A percentile compares a stretch with the other conserved stretches of the same genome.
Evolutionary conservation across 805 yeast genomes (phyloP).

Genomic region (Candida hungchunana): DNA sequence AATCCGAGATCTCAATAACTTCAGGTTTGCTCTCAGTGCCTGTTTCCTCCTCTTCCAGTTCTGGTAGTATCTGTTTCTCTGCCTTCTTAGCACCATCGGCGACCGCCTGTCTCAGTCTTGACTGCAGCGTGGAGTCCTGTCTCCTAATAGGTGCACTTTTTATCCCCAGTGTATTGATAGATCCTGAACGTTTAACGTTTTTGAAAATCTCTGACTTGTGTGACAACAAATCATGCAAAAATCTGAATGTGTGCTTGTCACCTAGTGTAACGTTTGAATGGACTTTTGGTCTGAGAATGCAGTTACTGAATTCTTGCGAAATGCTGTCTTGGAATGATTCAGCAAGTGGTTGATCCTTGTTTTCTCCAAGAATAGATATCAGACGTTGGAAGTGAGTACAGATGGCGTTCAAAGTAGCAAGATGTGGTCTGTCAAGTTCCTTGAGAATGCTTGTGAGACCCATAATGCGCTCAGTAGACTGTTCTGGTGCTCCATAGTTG

Average conservation of each 20-base stretch:
- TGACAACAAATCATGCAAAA: conserved; percentile 58
- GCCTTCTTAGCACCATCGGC: conserved; percentile 12
- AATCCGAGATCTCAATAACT: too few species aligned
- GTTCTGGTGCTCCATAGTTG: conserved; percentile 37
- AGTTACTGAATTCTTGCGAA: conserved; percentile 61
- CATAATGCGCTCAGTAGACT: conserved; percentile 39
- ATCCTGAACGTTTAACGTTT: conserved; percentile 43
- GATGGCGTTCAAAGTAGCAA: conserved; percentile 79
- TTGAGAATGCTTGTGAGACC: conserved; percentile 64
- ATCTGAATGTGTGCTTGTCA: conserved; percentile 54
- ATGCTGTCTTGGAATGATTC: conserved; percentile 41
- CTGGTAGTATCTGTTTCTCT: conserved; percentile 3
- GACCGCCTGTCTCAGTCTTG: conserved; percentile 26
- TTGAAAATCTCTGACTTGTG: conserved; percentile 61
- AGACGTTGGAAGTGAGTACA: conserved; percentile 69
- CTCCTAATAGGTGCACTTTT: conserved; percentile 12
- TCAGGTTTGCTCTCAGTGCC: neutral
- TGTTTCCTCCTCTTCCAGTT: conserved; percentile 2
- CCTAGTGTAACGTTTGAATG: conserved; percentile 44
- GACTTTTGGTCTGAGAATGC: conserved; percentile 51
- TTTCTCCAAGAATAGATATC: conserved; percentile 47
- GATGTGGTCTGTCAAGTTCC: conserved; percentile 63
- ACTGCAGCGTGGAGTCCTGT: conserved; percentile 23
- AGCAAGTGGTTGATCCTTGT: conserved; percentile 34
- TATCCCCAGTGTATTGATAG: conserved; percentile 3